Evolutionary conservation across 2,329 filamentous ascomycete genomes (phyloP).

Genomic region (Sporothrix euskadiensis): DNA sequence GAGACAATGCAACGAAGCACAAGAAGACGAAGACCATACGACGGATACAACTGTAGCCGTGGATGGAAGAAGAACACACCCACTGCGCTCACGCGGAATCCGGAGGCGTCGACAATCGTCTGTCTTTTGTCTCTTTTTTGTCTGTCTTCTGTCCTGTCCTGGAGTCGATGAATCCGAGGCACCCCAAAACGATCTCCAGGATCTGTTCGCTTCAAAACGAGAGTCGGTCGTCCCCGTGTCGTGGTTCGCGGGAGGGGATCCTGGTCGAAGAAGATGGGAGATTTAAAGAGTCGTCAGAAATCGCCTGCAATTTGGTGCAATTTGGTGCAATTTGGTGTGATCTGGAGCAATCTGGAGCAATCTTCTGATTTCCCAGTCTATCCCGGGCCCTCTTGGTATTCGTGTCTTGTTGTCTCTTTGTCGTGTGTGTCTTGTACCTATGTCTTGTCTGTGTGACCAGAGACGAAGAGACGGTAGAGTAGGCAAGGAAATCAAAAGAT

Average conservation of each 20-base stretch:
- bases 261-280: background rate
- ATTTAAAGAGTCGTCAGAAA: background rate
- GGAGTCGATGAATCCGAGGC: background rate
- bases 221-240: background rate
- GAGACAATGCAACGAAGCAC: slow-evolving; percentile 4
- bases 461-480: background rate
- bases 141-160: background rate
- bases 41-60: background rate
- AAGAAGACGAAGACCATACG: background rate
- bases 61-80: background rate
- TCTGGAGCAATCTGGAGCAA: background rate
- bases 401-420: background rate
- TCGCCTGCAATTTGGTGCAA: background rate
- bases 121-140: background rate
- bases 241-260: slow-evolving; percentile 18
- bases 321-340: background rate
- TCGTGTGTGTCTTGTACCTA: background rate
- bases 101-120: slow-evolving; percentile 1
- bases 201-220: background rate
- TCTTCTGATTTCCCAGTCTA: background rate
- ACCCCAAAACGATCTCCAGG: background rate
- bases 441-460: slow-evolving; percentile 10
- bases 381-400: background rate
- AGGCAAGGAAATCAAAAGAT: background rate
- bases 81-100: slow-evolving; percentile 7